Base-by-base conservation (phyloP, 805 yeast species). In the Spathaspora hagerdaliae region DNA sequence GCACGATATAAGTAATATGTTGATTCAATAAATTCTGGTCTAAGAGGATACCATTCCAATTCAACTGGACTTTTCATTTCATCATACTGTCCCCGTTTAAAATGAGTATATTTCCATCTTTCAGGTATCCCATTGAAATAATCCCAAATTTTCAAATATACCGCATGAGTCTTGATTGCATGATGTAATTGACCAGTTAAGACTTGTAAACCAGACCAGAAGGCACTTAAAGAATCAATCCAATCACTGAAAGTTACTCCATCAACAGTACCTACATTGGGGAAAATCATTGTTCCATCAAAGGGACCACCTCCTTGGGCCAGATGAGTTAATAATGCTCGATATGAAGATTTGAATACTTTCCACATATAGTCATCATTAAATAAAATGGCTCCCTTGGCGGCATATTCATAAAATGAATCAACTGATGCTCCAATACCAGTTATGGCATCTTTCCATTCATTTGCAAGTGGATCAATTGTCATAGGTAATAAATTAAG, bases 361-460 rank as follows among this genome's bases (percentile, higher is more conserved):
- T 55, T 49, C 87, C 91, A 90, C 47, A 89, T 73, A 2, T 67
- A 57, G 52, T 85, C 86, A 57, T 86, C 80, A 46, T 65, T 50
- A 48, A 90, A 88, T 11, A 91, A 58, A 9, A 91, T 75, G 2
- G 90, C 70, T 15, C 83, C 81, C 59, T 91, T 91, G 36, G 88
- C 72, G 0, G 96, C 86, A 63, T 90, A 87, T 58, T 91, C 98
- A 59, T 84, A 91, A 57, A 87, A 87, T 0, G 96, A 88, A 63
- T 91, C 98, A 12, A 88, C 78, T 2, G 96, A 85, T 0, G 97
- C 97, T 2, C 98, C 97, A 8, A 87, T 74, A 0, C 97, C 96
- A 0, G 94, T 79, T 36, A 81, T 64, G 0, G 74, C 60, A 45
- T 84, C 84, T 36, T 71, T 64, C 80, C 87, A 82, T 34, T 60